These are phyloP conservation scores for Mycena alexandri DNA, from an alignment of 768 basidiomycete genomes.

Conservation along the genomic window DNA sequence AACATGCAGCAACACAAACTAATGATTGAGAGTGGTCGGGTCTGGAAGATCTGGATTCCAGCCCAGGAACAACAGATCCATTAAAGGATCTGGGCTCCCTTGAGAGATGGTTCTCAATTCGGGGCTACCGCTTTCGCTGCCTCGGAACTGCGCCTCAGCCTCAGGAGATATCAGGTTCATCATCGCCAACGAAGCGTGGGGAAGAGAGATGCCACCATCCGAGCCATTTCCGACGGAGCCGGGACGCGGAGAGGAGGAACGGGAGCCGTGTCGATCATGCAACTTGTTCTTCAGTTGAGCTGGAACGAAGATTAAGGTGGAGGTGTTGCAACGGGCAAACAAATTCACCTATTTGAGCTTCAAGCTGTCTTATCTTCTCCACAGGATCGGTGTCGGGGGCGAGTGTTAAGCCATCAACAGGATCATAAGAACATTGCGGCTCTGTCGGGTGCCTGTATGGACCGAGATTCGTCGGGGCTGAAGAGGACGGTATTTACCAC, in stretches of 20 bases:
- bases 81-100: conserved; percentile 63
- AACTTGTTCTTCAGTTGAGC: conserved; percentile 75
- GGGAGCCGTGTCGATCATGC: conserved; percentile 62
- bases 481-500: conserved; percentile 43
- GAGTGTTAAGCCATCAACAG: conserved; percentile 83
- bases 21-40: conserved; percentile 78
- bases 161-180: conserved; percentile 56
- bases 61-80: conserved; percentile 79
- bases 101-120: conserved; percentile 57
- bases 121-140: conserved; percentile 62
- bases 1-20: conserved; percentile 63
- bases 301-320: conserved; percentile 42
- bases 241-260: conserved; percentile 55
- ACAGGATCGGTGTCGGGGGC: conserved; percentile 84
- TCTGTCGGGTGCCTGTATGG: conserved; percentile 80
- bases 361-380: conserved; percentile 81
- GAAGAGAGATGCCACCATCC: conserved; percentile 58
- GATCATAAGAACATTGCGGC: conserved; percentile 89
- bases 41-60: conserved; percentile 91
- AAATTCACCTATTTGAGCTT: conserved; percentile 77
- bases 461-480: conserved; percentile 28
- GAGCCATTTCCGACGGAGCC: conserved; percentile 34
- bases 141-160: conserved; percentile 53
- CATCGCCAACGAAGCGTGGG: conserved; percentile 59
- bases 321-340: conserved; percentile 23